Base-by-base conservation (phyloP, 306 rosid genomes). In the Senna tora region DNA sequence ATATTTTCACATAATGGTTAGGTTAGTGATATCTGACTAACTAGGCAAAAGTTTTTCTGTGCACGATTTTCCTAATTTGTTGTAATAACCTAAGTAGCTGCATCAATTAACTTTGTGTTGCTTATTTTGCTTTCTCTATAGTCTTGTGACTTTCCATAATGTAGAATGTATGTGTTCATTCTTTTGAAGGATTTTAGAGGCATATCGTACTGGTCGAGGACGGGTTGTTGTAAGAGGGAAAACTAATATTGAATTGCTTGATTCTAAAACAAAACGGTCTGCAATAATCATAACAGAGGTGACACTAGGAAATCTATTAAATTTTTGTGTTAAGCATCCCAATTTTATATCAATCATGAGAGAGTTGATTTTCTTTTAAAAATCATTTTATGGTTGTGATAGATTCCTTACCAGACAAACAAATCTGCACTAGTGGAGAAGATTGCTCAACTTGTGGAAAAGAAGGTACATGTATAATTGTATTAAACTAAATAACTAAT, bases 361-460 rank as follows among this genome's bases (percentile, higher is more conserved):
- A 55, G 49, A 65, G 60, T 75, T 58, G 34, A 65, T 34, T n/a
- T n/a, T n/a, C n/a, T n/a, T n/a, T n/a, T 22, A 33, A 21, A 45
- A 69, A 57, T 57, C 60, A 19, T 68, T 55, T 59, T 75, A 52
- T 77, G 68, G 77, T 85, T 79, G 78, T 47, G 64, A 65, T 86
- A 94, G 99, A 68, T 94, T 71, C 99, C 99, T 77, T 94, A 91
- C 81, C 99, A 87, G 83, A 89, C 96, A 36, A 91, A 94, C 81
- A 94, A 94, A 84, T 76, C 99, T 66, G 72, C 96, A 33, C 84
- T 94, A 56, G 97, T 94, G 83, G 88, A 87, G 86, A 94, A 88
- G 96, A 94, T 94, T 73, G 99, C 99, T 5, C 95, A 94, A 60
- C 97, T 87, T 58, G 99, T 94, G 72, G 97, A 94, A 81, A 86